These are phyloP conservation scores for Favolaschia claudopus DNA, from an alignment of 768 basidiomycete species.

Conservation along the genomic window DNA sequence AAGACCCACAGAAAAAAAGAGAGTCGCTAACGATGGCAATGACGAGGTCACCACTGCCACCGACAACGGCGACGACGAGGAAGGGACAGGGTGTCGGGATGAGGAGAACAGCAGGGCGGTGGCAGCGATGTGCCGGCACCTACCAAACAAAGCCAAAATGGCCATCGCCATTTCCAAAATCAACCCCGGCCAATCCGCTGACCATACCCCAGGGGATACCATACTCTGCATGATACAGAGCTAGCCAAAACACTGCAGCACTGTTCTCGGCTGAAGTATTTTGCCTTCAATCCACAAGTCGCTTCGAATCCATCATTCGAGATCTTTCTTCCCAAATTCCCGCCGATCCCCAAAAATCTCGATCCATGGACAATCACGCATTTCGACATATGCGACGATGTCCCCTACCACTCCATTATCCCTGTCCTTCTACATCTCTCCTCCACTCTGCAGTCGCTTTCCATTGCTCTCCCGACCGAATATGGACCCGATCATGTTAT, in stretches of 20 bases:
- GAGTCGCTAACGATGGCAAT: no score
- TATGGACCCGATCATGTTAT: background rate
- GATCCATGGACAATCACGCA: background rate
- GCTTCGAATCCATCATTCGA: background rate
- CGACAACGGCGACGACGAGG: no score
- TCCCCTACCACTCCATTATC: background rate
- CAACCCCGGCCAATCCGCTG: no score
- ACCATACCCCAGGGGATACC: conserved; percentile 18
- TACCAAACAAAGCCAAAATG: no score
- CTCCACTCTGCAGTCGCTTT: background rate
- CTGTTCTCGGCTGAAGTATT: conserved; percentile 6
- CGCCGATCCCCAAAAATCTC: background rate
- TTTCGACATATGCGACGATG: background rate
- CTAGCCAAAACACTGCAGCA: background rate
- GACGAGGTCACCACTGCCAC: no score
- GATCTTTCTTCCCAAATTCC: background rate
- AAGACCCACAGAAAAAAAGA: no score
- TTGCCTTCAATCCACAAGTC: background rate
- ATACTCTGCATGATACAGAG: conserved; percentile 6
- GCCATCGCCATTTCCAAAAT: no score
- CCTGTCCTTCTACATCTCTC: background rate
- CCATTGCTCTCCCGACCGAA: background rate
- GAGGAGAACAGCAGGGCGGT: no score
- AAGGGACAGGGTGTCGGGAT: no score
- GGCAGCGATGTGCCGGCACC: no score